phyloP scores from a whole-genome alignment of 495 filamentous ascomycete species.

The Astrothelium macrocarpum region DNA sequence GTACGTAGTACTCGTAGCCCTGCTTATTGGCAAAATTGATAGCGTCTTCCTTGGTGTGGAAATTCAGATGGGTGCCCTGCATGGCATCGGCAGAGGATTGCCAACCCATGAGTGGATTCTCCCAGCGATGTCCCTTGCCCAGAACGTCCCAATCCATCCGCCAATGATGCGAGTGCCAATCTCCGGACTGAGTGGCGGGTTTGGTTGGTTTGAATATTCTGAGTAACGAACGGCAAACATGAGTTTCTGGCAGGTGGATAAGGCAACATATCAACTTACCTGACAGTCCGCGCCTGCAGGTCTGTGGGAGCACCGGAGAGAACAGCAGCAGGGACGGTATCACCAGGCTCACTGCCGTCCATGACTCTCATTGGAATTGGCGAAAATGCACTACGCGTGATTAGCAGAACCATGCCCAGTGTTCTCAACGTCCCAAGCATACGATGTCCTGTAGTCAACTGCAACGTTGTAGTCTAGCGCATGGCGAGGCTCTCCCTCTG shows the following conservation, averaged over 20 bases:
- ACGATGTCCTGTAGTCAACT: constrained; percentile 77
- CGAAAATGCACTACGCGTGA: constrained; percentile 60
- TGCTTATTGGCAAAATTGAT: constrained; percentile 96
- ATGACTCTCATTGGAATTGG: constrained; percentile 80
- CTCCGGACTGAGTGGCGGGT: constrained; percentile 86
- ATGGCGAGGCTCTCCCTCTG: constrained; percentile 49
- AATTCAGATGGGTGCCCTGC: constrained; percentile 84
- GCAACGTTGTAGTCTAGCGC: constrained; percentile 70
- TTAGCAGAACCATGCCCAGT: constrained; percentile 19
- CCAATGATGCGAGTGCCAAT: constrained; percentile 74
- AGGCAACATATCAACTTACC: constrained; percentile 43
- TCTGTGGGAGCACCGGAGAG: constrained; percentile 90
- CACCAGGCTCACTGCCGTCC: constrained; percentile 78
- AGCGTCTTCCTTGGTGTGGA: constrained; percentile 90
- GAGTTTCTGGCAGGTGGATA: not conserved
- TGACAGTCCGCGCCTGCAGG: constrained; percentile 83
- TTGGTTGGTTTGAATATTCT: constrained; percentile 89
- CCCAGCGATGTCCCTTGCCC: constrained; percentile 83
- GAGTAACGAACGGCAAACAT: not conserved
- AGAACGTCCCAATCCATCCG: constrained; percentile 98
- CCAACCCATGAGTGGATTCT: constrained; percentile 98
- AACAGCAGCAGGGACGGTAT: constrained; percentile 65
- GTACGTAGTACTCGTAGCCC: constrained; percentile 97
- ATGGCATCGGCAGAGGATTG: constrained; percentile 87
- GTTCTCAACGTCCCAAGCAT: constrained; percentile 23